phyloP scores from a whole-genome alignment of 441 rosid genomes.

The Pelargonium myrrhifolium region DNA sequence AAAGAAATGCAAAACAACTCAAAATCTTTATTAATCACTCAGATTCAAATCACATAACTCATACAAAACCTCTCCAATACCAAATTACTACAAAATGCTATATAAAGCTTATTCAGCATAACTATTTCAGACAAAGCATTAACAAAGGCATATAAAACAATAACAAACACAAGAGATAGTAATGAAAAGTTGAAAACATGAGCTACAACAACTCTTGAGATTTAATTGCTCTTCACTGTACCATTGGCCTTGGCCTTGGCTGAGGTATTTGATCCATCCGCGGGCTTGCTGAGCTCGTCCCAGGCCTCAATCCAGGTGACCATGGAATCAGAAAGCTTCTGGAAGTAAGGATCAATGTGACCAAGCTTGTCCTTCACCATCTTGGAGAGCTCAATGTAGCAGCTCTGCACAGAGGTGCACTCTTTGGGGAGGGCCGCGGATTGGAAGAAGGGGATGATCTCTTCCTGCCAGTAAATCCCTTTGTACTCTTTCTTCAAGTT shows the following conservation, averaged over 20 bases:
- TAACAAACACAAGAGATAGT: background rate
- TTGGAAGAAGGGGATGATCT: slow-evolving; percentile 85
- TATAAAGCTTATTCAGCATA: no score
- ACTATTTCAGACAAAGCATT: background rate
- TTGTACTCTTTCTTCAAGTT: slow-evolving; percentile 83
- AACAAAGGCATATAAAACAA: background rate
- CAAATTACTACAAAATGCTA: background rate
- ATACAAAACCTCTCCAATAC: background rate
- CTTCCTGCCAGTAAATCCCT: slow-evolving; percentile 93
- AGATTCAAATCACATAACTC: background rate
- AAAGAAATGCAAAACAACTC: no score
- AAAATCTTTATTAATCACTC: background rate
- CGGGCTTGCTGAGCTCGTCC: slow-evolving; percentile 70
- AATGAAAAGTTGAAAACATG: no score
- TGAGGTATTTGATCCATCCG: background rate
- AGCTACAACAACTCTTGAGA: background rate
- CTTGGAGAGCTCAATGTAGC: slow-evolving; percentile 78
- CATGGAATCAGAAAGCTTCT: slow-evolving; percentile 82
- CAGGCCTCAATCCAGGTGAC: slow-evolving; percentile 87
- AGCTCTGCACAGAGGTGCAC: slow-evolving; percentile 69
- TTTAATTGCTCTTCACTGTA: background rate
- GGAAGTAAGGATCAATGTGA: slow-evolving; percentile 66
- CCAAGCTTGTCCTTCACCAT: slow-evolving; percentile 69
- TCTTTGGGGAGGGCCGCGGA: slow-evolving; percentile 58
- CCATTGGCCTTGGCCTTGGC: slow-evolving; percentile 13